phyloP scores from a whole-genome alignment of 805 yeast genomes.

The Priceomyces castillae region DNA sequence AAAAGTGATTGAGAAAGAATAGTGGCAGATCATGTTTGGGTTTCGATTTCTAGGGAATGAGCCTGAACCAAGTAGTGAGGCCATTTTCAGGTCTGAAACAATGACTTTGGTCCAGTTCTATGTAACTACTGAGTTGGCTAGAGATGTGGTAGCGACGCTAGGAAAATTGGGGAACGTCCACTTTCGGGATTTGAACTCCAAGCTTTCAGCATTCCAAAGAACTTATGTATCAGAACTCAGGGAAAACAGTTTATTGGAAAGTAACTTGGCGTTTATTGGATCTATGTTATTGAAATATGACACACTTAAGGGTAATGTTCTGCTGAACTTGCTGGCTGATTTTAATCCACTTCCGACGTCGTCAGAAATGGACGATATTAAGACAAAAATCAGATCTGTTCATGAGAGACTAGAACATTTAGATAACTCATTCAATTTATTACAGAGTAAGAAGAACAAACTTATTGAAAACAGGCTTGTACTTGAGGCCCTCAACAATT shows the following conservation, averaged over 20 bases:
- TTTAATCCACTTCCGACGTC: constrained; percentile 45
- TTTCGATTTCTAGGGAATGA: not conserved
- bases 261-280: constrained; percentile 27
- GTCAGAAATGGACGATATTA: constrained; percentile 35
- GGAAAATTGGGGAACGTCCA: constrained; percentile 43
- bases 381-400: constrained; percentile 21
- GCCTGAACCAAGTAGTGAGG: constrained; percentile 21
- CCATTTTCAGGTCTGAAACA: constrained; percentile 46
- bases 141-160: constrained; percentile 38
- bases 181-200: constrained; percentile 49
- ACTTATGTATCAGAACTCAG: constrained; percentile 43
- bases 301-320: constrained; percentile 24
- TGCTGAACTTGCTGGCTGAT: constrained; percentile 44
- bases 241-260: constrained; percentile 31
- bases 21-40: constrained; percentile 1
- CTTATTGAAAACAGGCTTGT: constrained; percentile 37
- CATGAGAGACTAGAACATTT: constrained; percentile 35
- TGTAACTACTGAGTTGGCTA: constrained; percentile 44
- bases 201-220: constrained; percentile 44
- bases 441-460: constrained; percentile 22
- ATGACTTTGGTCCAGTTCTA: constrained; percentile 49
- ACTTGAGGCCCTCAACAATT: constrained; percentile 28
- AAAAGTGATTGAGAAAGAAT: not conserved
- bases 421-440: constrained; percentile 29
- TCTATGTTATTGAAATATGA: constrained; percentile 30